Evolutionary conservation across 2,329 filamentous ascomycete species (phyloP).

Genomic region (Aspergillus fumigatiaffinis): DNA sequence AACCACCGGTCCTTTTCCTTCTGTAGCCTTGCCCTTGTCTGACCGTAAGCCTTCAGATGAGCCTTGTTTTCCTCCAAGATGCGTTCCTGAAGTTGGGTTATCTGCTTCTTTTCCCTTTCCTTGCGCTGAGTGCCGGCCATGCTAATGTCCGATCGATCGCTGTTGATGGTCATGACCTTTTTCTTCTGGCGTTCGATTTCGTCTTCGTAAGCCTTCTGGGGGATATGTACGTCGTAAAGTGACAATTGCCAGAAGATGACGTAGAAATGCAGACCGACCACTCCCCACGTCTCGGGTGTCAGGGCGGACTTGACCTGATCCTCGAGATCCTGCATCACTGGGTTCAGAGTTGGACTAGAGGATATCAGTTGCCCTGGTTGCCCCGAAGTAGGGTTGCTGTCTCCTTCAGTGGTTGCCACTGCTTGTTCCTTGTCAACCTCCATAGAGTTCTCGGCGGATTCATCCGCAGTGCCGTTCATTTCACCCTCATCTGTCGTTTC

Average conservation of each 20-base stretch:
- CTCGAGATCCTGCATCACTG: constrained; percentile 70
- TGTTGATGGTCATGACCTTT: constrained; percentile 63
- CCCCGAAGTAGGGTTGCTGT: constrained; percentile 11
- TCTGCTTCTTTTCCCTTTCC: constrained; percentile 64
- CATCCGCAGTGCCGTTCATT: constrained; percentile 13
- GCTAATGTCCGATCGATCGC: constrained; percentile 69
- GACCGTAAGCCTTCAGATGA: constrained; percentile 63
- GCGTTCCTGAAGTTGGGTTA: constrained; percentile 65
- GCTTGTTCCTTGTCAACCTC: constrained; percentile 32
- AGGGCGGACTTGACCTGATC: constrained; percentile 61
- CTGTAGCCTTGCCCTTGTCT: constrained; percentile 65
- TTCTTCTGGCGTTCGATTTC: constrained; percentile 68
- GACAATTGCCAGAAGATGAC: constrained; percentile 89
- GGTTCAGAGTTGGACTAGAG: constrained; percentile 54
- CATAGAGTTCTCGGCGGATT: constrained; percentile 25
- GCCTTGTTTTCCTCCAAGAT: constrained; percentile 70
- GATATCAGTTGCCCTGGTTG: constrained; percentile 18
- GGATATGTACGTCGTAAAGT: constrained; percentile 74
- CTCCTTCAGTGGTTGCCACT: constrained; percentile 7
- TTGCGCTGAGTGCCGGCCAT: constrained; percentile 62
- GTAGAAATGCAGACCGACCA: constrained; percentile 76
- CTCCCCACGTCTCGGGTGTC: constrained; percentile 61
- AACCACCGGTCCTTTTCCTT: constrained; percentile 81
- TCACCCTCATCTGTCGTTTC: constrained; percentile 32
- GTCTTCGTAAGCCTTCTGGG: constrained; percentile 70